These are phyloP conservation scores for Penicillium maclennaniae DNA, from an alignment of 495 filamentous ascomycete genomes.

Conservation along the genomic window DNA sequence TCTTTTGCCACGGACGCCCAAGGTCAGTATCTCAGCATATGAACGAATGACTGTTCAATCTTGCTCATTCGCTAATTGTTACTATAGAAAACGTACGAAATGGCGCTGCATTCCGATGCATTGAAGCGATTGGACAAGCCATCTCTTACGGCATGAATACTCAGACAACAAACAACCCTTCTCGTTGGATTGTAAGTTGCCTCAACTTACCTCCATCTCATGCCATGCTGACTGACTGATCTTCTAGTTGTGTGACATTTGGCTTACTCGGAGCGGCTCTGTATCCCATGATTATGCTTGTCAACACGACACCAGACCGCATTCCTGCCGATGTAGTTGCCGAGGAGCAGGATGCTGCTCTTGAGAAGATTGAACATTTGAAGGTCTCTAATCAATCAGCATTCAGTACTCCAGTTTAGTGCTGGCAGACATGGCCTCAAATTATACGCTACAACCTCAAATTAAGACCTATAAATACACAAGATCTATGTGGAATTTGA, in stretches of 20 bases:
- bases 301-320: constrained; percentile 27
- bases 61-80: neutral
- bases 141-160: constrained; percentile 32
- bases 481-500: no score
- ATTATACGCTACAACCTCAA: no score
- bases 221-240: neutral
- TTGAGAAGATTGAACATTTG: constrained; percentile 8
- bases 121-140: constrained; percentile 29
- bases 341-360: constrained; percentile 21
- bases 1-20: constrained; percentile 30
- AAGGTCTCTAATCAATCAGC: neutral
- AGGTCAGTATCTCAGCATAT: constrained; percentile 9
- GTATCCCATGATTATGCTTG: constrained; percentile 25
- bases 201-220: neutral
- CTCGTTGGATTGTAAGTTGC: constrained; percentile 28
- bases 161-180: constrained; percentile 23
- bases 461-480: no score
- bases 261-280: constrained; percentile 21
- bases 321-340: constrained; percentile 32
- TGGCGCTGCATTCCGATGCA: constrained; percentile 29
- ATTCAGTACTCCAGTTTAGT: neutral
- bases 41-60: neutral
- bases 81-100: constrained; percentile 27
- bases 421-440: neutral
- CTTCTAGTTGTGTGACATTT: constrained; percentile 23